Percentiles rank a stretch among this genome's conserved stretches.
Evolutionary conservation across 345 rosid species (phyloP).

Genomic region (Syzygium grande): DNA sequence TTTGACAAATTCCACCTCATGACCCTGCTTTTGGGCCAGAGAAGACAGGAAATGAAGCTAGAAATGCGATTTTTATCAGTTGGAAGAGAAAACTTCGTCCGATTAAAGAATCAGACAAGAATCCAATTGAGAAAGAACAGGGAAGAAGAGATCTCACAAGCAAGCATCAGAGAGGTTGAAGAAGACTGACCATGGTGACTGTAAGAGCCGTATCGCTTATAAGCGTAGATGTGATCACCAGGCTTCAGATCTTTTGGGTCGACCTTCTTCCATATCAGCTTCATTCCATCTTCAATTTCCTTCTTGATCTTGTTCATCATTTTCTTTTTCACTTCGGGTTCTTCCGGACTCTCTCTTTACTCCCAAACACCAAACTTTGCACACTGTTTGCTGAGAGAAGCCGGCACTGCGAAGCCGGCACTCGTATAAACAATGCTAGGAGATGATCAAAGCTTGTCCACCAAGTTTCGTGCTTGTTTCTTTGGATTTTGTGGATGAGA

Average conservation of each 20-base stretch:
- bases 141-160: background rate
- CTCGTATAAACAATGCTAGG: background rate
- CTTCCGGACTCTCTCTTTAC: background rate
- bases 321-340: background rate
- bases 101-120: background rate
- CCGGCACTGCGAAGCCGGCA: background rate
- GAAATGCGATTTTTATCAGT: background rate
- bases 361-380: background rate
- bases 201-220: background rate
- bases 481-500: background rate
- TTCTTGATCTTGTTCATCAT: background rate
- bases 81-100: background rate
- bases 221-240: background rate
- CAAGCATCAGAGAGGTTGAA: background rate
- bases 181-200: background rate
- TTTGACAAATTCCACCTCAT: background rate
- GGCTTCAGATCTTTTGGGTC: background rate
- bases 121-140: background rate
- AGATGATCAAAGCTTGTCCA: background rate
- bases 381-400: background rate
- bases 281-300: constrained; percentile 10
- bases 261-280: background rate
- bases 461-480: background rate
- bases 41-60: background rate
- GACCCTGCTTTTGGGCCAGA: background rate